Percentiles rank a stretch among this genome's conserved stretches.
phyloP scores from a whole-genome alignment of 179 eudicot species.

The Silene coronaria region DNA sequence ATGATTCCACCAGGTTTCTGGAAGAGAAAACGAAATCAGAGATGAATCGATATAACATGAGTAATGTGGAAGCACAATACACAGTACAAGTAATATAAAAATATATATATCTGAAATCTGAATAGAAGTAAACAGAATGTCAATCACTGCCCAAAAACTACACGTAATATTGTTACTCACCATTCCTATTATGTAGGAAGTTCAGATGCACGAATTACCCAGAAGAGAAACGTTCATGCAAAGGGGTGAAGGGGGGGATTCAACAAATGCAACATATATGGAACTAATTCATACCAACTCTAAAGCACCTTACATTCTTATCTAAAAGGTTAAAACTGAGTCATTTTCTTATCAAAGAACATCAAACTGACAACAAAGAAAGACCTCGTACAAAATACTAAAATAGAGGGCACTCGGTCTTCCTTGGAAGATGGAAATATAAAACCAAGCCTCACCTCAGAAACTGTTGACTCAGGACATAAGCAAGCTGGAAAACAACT shows the following conservation, averaged over 20 bases:
- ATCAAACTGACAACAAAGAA: no score
- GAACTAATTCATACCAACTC: no score
- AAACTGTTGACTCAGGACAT: background rate
- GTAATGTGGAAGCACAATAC: background rate
- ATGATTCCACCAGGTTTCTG: conserved; percentile 99
- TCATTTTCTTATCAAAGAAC: no score
- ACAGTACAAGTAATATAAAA: background rate
- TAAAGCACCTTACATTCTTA: no score
- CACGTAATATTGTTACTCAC: no score
- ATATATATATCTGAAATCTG: no score
- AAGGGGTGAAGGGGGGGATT: no score
- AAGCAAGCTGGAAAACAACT: background rate
- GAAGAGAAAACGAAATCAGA: conserved; percentile 18
- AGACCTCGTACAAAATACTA: background rate
- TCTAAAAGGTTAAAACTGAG: no score
- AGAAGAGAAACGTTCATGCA: no score
- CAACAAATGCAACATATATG: no score
- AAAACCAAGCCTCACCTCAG: background rate
- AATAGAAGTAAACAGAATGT: background rate
- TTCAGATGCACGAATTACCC: no score
- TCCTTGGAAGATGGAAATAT: background rate
- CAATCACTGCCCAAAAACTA: background rate
- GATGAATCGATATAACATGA: background rate
- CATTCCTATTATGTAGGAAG: no score
- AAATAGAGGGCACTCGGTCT: background rate